These are phyloP conservation scores for Fusarium bulbicola DNA, from an alignment of 2,329 filamentous ascomycete species.

Conservation along the genomic window DNA sequence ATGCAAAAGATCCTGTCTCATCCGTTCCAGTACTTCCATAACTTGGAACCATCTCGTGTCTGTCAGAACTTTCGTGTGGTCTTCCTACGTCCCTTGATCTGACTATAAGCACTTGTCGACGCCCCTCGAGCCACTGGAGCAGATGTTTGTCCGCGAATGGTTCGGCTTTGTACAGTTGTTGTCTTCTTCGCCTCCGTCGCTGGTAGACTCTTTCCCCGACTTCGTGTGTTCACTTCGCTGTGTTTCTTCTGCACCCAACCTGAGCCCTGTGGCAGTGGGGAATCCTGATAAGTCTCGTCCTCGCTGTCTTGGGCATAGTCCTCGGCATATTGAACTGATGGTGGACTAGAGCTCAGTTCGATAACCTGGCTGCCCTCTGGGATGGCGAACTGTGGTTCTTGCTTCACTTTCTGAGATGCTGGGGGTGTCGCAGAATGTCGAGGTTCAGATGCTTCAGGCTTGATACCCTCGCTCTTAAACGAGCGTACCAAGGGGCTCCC, in stretches of 20 bases:
- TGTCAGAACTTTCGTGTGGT: conserved; percentile 33
- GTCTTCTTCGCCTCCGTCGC: conserved; percentile 6
- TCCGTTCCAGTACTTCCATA: conserved; percentile 12
- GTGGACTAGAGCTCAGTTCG: conserved; percentile 43
- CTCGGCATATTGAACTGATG: conserved; percentile 28
- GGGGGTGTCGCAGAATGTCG: conserved; percentile 12
- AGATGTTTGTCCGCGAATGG: conserved; percentile 20
- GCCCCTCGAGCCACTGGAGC: conserved; percentile 29
- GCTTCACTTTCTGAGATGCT: conserved; percentile 23
- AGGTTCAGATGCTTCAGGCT: background rate
- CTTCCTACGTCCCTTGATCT: conserved; percentile 37
- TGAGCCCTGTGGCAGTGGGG: conserved; percentile 24
- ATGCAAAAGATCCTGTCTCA: background rate
- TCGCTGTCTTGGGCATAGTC: conserved; percentile 34
- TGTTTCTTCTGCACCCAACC: conserved; percentile 36
- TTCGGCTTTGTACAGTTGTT: background rate
- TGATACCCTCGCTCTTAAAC: conserved; percentile 5
- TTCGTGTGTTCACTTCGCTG: conserved; percentile 29
- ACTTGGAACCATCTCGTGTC: background rate
- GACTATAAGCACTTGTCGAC: conserved; percentile 36
- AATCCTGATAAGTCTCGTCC: conserved; percentile 37
- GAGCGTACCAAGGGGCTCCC: background rate
- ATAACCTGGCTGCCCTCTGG: conserved; percentile 48
- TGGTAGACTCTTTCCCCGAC: conserved; percentile 33
- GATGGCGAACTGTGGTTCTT: conserved; percentile 36